A percentile compares a stretch with the other conserved stretches of the same genome.
Evolutionary conservation across 2,329 filamentous ascomycete genomes (phyloP).

Genomic region (Cercospora sesami): DNA sequence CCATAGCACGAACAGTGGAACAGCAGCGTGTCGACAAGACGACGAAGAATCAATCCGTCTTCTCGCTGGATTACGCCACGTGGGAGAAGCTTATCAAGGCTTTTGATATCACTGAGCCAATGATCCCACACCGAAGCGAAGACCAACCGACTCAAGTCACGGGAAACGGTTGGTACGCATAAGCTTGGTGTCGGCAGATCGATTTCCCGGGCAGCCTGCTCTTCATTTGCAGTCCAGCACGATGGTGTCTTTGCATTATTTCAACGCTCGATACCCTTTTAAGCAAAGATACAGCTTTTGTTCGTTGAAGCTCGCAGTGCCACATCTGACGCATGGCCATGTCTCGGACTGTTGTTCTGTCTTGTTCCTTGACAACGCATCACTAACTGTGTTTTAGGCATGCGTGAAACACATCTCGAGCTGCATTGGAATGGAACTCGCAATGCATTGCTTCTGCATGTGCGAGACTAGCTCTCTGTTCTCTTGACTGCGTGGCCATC

Average conservation of each 20-base stretch:
- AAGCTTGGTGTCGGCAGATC: not conserved
- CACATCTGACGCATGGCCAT: not conserved
- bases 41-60: slow-evolving; percentile 70
- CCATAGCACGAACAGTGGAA: slow-evolving; percentile 50
- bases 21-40: slow-evolving; percentile 59
- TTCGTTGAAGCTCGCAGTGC: not conserved
- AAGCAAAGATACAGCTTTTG: not conserved
- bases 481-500: not conserved
- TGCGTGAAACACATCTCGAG: not conserved
- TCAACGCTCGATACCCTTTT: not conserved
- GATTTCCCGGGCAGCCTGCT: not conserved
- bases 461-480: not conserved
- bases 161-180: slow-evolving; percentile 67
- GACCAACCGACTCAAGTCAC: slow-evolving; percentile 59
- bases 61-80: slow-evolving; percentile 80
- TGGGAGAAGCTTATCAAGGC: slow-evolving; percentile 77
- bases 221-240: not conserved
- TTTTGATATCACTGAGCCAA: slow-evolving; percentile 73
- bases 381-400: not conserved
- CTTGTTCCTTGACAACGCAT: not conserved
- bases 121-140: slow-evolving; percentile 75
- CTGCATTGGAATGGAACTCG: too few species aligned
- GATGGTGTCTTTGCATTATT: not conserved
- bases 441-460: too few species aligned
- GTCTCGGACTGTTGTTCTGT: not conserved